A percentile compares a stretch with the other conserved stretches of the same genome.
These are phyloP conservation scores for Russula foetens DNA, from an alignment of 768 basidiomycete species.

Conservation along the genomic window DNA sequence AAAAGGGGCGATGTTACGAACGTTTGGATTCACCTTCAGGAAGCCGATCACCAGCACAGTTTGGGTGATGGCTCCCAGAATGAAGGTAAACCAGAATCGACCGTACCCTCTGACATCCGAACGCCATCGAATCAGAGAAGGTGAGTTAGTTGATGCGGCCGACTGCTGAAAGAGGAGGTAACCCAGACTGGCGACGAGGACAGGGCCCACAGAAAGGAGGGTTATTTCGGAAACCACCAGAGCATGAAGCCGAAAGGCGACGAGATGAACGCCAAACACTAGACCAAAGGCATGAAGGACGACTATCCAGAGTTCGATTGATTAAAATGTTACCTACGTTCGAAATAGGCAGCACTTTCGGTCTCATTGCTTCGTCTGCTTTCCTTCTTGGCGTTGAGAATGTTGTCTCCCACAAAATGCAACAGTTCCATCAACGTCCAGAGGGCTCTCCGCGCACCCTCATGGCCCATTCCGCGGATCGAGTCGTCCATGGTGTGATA, in stretches of 20 bases:
- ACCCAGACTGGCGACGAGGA: conserved; percentile 37
- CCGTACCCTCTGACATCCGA: conserved; percentile 33
- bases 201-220: conserved; percentile 54
- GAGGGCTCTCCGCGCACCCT: conserved; percentile 46
- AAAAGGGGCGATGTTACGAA: conserved; percentile 29
- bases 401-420: conserved; percentile 42
- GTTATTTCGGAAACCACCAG: conserved; percentile 52
- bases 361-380: conserved; percentile 19
- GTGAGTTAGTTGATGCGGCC: background rate
- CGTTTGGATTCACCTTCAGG: conserved; percentile 54
- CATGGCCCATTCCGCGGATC: conserved; percentile 42
- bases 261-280: conserved; percentile 53
- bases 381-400: conserved; percentile 37
- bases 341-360: conserved; percentile 55
- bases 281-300: background rate
- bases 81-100: conserved; percentile 56
- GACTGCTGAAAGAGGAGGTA: conserved; percentile 22
- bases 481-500: conserved; percentile 76
- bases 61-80: conserved; percentile 39
- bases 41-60: conserved; percentile 41
- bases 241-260: conserved; percentile 45
- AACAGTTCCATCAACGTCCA: conserved; percentile 77
- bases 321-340: conserved; percentile 39
- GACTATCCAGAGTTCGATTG: background rate
- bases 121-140: background rate